Percentiles rank a stretch among this genome's conserved stretches.
Evolutionary conservation across 148 eudicot genomes (phyloP).

Genomic region (Amaranthus cruentus): DNA sequence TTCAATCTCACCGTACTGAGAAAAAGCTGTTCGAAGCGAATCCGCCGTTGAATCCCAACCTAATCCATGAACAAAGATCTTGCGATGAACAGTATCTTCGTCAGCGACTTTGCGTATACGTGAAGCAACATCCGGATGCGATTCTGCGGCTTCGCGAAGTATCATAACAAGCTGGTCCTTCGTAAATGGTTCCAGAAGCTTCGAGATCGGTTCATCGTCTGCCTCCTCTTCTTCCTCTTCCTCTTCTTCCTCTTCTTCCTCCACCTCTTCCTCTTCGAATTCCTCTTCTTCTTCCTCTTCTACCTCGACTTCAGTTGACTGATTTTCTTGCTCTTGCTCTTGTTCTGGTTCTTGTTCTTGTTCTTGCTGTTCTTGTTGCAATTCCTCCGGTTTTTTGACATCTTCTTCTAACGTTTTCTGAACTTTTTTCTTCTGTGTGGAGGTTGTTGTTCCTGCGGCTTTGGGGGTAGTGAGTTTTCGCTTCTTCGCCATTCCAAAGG

Average conservation of each 20-base stretch:
- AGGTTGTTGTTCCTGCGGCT: conserved; percentile 22
- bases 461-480: conserved; percentile 43
- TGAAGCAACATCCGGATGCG: conserved; percentile 39
- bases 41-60: conserved; percentile 88
- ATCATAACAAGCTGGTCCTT: conserved; percentile 58
- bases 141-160: conserved; percentile 54
- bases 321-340: not conserved
- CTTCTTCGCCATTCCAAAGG: conserved; percentile 45
- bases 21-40: conserved; percentile 42
- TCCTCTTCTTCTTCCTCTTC: conserved; percentile 5
- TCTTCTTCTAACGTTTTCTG: conserved; percentile 14
- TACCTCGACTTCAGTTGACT: conserved; percentile 1
- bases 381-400: conserved; percentile 9
- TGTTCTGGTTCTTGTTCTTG: not conserved
- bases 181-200: conserved; percentile 70
- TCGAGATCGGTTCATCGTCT: conserved; percentile 57
- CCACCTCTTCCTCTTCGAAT: conserved; percentile 12
- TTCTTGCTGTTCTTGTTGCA: not conserved
- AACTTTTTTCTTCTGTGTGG: conserved; percentile 16
- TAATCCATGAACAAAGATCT: conserved; percentile 88
- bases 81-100: conserved; percentile 67
- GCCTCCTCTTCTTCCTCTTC: conserved; percentile 23
- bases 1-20: conserved; percentile 73
- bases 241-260: conserved; percentile 19
- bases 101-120: conserved; percentile 54